phyloP scores from a whole-genome alignment of 1,139 yeast species.

The Eremothecium coryli region DNA sequence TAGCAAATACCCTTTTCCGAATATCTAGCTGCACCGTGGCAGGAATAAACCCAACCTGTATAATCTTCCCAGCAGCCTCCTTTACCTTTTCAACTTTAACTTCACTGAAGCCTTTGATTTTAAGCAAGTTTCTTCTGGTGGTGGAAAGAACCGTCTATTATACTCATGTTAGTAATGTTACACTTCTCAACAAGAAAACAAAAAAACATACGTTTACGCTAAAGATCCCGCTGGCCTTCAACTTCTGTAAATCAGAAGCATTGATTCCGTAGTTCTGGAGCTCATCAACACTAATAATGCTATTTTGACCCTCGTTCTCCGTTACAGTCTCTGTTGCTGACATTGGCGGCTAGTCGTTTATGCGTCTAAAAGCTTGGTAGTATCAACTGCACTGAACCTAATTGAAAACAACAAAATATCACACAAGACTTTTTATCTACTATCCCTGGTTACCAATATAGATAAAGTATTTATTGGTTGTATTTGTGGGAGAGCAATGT shows the following conservation, averaged over 20 bases:
- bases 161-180: not conserved
- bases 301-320: slow-evolving; percentile 13
- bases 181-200: not conserved
- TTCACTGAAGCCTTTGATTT: slow-evolving; percentile 49
- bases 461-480: too few relatives aligned
- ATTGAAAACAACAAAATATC: too few relatives aligned
- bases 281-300: slow-evolving; percentile 41
- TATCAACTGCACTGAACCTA: too few relatives aligned
- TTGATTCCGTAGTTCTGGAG: slow-evolving; percentile 50
- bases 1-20: slow-evolving; percentile 38
- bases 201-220: slow-evolving; percentile 40
- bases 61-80: slow-evolving; percentile 48
- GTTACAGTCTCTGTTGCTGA: slow-evolving; percentile 9
- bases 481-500: too few relatives aligned
- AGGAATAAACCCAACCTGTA: slow-evolving; percentile 44
- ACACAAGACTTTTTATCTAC: too few relatives aligned
- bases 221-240: slow-evolving; percentile 45
- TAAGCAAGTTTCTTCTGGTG: slow-evolving; percentile 44
- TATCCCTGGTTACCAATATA: too few relatives aligned
- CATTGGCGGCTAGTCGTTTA: slow-evolving; percentile 4
- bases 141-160: slow-evolving; percentile 47
- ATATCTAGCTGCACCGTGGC: slow-evolving; percentile 45
- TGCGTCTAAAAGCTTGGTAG: too few relatives aligned
- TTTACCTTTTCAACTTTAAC: slow-evolving; percentile 54
- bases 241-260: slow-evolving; percentile 48